Conservation (phyloP, 306 rosid genomes). For the Malus domestica region ASM211411v1 NC_041790.1:13604501-13605000, state of each 20-base stretch:
- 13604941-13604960: no score
- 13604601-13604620: constrained; percentile 63
- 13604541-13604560: constrained; percentile 72
- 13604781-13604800: neutral
- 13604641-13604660: constrained; percentile 8
- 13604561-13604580: constrained; percentile 89
- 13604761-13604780: neutral
- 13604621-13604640: constrained; percentile 45
- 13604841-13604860: neutral
- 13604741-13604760: constrained; percentile 18
- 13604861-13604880: neutral
- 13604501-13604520: constrained; percentile 66
- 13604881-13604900: neutral
- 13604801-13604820: neutral
- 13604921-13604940: no score
- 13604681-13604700: neutral
- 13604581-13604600: constrained; percentile 65
- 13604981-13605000: no score
- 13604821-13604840: neutral
- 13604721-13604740: constrained; percentile 16
- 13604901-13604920: neutral
- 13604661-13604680: neutral
- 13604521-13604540: constrained; percentile 75
- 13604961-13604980: no score
- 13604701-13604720: constrained; percentile 12